phyloP scores from a whole-genome alignment of 179 eudicot species.

The Silene noctiflora region DNA sequence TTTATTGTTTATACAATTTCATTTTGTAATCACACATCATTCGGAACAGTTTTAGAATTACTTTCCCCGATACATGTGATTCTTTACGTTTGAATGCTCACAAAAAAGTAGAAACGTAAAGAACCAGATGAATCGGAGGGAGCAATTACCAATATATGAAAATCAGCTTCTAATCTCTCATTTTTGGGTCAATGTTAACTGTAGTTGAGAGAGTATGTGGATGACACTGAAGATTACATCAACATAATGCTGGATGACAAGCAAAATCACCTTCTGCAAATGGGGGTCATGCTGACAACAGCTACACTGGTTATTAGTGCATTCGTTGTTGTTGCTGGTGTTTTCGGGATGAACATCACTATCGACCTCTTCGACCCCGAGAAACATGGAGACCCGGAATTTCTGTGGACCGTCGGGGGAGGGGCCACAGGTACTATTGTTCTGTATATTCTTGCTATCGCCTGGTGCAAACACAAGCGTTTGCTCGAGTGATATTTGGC shows the following conservation, averaged over 20 bases:
- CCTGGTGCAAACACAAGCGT: conserved; percentile 87
- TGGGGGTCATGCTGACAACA: conserved; percentile 95
- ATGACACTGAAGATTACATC: conserved; percentile 98
- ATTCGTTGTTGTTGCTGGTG: conserved; percentile 85
- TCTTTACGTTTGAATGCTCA: too few species aligned
- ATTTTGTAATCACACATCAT: too few species aligned
- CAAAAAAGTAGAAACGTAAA: too few species aligned
- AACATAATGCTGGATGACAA: conserved; percentile 98
- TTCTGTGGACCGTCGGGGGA: conserved; percentile 89
- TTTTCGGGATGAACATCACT: conserved; percentile 82
- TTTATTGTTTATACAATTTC: too few species aligned
- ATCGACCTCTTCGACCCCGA: conserved; percentile 51
- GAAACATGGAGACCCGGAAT: conserved; percentile 49
- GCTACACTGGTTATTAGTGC: conserved; percentile 89
- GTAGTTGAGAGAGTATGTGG: conserved; percentile 93
- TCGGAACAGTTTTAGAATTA: too few species aligned
- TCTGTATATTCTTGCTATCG: conserved; percentile 72
- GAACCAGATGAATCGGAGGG: too few species aligned
- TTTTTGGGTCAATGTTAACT: conserved; percentile 3
- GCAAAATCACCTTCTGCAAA: conserved; percentile 90
- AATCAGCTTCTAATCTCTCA: not conserved
- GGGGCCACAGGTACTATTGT: conserved; percentile 58
- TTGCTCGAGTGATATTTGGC: conserved; percentile 55
- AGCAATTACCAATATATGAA: too few species aligned
- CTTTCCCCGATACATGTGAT: too few species aligned